These are phyloP conservation scores for Lanzia echinophila DNA, from an alignment of 2,329 filamentous ascomycete genomes.

Conservation along the genomic window DNA sequence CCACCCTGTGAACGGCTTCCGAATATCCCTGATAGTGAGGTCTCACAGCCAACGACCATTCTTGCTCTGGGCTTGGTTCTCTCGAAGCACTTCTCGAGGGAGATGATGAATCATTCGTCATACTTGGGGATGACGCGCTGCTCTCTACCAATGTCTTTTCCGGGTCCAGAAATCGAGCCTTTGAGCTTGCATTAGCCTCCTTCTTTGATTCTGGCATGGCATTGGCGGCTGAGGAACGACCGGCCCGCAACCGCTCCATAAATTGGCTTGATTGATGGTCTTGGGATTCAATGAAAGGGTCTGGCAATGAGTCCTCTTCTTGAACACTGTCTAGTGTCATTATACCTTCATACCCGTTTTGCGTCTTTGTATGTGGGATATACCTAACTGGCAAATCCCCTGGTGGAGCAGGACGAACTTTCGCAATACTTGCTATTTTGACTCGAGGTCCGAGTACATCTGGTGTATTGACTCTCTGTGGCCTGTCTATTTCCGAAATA, in stretches of 20 bases:
- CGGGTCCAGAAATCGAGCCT: not conserved
- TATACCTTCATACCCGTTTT: conserved; percentile 22
- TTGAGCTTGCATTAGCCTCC: not conserved
- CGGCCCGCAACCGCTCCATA: conserved; percentile 16
- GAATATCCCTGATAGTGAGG: conserved; percentile 26
- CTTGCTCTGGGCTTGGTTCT: conserved; percentile 17
- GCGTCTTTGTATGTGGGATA: conserved; percentile 24
- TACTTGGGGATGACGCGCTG: conserved; percentile 3
- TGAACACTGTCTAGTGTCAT: conserved; percentile 18
- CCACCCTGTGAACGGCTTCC: conserved; percentile 25
- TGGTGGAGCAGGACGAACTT: conserved; percentile 20
- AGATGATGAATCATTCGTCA: not conserved
- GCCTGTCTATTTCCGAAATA: too few relatives aligned
- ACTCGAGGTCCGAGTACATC: not conserved
- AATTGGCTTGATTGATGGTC: conserved; percentile 16
- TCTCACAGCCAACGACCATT: conserved; percentile 25
- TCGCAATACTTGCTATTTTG: conserved; percentile 17
- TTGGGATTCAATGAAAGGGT: conserved; percentile 23
- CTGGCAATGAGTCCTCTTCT: conserved; percentile 15
- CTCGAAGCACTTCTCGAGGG: conserved; percentile 10
- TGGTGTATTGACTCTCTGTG: not conserved
- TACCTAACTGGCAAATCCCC: conserved; percentile 20
- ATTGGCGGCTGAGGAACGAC: not conserved
- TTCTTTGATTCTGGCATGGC: not conserved
- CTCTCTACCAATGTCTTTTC: conserved; percentile 20